Evolutionary conservation across 805 yeast species (phyloP).

Genomic region (Kodamaea hsintzibuensis): DNA sequence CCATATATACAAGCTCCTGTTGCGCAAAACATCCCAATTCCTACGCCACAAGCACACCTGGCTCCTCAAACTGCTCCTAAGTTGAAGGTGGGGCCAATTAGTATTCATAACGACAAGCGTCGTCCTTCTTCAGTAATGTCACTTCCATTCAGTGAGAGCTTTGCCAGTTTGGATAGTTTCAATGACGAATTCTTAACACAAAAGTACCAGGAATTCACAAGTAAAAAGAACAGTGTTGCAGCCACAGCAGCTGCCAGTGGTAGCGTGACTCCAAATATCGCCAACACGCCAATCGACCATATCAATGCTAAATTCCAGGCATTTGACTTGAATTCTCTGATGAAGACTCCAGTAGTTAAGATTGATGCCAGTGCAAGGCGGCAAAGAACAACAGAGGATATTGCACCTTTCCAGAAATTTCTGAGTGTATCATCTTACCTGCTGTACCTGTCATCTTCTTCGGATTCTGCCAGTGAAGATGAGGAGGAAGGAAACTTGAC

Average conservation of each 20-base stretch:
- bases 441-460: conserved; percentile 13
- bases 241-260: neutral
- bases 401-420: conserved; percentile 19
- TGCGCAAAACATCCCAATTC: neutral
- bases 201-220: conserved; percentile 37
- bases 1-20: neutral
- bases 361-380: conserved; percentile 1
- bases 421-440: conserved; percentile 12
- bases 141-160: conserved; percentile 69
- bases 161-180: conserved; percentile 74
- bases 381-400: conserved; percentile 18
- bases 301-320: conserved; percentile 36
- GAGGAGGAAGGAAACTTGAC: conserved; percentile 47
- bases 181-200: conserved; percentile 54
- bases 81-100: conserved; percentile 36
- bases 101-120: conserved; percentile 21
- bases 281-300: conserved; percentile 11
- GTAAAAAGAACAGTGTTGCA: conserved; percentile 3
- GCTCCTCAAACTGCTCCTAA: conserved; percentile 3
- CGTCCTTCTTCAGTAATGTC: conserved; percentile 68
- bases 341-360: conserved; percentile 21
- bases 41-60: neutral
- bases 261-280: neutral
- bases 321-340: conserved; percentile 38
- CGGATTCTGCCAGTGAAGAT: conserved; percentile 27